Percentiles rank a stretch among this genome's conserved stretches.
Evolutionary conservation across 1,284 basidiomycete species (phyloP).

Genomic region (Grifola frondosa): DNA sequence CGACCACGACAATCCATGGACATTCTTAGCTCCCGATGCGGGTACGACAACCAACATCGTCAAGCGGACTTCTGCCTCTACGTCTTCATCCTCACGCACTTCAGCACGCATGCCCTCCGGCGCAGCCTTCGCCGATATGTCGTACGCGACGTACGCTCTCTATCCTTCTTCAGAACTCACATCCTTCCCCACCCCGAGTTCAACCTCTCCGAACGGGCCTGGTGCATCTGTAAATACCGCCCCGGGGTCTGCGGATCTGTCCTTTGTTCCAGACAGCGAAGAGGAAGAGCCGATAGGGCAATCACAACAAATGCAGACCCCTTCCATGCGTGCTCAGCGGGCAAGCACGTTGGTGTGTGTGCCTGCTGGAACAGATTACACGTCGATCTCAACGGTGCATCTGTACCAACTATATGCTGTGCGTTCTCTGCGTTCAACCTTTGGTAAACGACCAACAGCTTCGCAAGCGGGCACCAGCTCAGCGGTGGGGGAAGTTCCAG

Average conservation of each 20-base stretch:
- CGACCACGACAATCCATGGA: slow-evolving; percentile 56
- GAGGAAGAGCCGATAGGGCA: slow-evolving; percentile 27
- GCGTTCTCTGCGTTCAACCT: slow-evolving; percentile 40
- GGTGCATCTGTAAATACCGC: no score
- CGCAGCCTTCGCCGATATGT: slow-evolving; percentile 30
- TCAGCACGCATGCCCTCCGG: slow-evolving; percentile 16
- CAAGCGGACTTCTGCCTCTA: slow-evolving; percentile 10
- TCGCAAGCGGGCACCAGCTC: slow-evolving; percentile 3
- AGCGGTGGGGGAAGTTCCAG: background rate
- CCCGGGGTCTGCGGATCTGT: slow-evolving; percentile 14
- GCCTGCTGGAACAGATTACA: slow-evolving; percentile 40
- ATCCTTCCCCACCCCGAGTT: slow-evolving; percentile 31
- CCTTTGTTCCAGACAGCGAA: slow-evolving; percentile 32
- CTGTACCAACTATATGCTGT: slow-evolving; percentile 57
- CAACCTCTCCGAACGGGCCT: no score
- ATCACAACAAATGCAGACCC: slow-evolving; percentile 32
- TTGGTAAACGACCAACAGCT: no score
- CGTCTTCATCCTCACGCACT: slow-evolving; percentile 13
- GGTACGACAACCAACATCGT: slow-evolving; percentile 11
- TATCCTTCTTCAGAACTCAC: slow-evolving; percentile 41
- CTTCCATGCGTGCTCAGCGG: slow-evolving; percentile 46
- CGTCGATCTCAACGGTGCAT: slow-evolving; percentile 52
- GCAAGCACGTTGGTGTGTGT: slow-evolving; percentile 57
- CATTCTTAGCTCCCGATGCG: slow-evolving; percentile 29
- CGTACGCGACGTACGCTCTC: slow-evolving; percentile 52